Evolutionary conservation across 2,329 filamentous ascomycete genomes (phyloP), one percentile per base, ranked within the genome.

Genomic region (Trichophyton verrucosum): DNA sequence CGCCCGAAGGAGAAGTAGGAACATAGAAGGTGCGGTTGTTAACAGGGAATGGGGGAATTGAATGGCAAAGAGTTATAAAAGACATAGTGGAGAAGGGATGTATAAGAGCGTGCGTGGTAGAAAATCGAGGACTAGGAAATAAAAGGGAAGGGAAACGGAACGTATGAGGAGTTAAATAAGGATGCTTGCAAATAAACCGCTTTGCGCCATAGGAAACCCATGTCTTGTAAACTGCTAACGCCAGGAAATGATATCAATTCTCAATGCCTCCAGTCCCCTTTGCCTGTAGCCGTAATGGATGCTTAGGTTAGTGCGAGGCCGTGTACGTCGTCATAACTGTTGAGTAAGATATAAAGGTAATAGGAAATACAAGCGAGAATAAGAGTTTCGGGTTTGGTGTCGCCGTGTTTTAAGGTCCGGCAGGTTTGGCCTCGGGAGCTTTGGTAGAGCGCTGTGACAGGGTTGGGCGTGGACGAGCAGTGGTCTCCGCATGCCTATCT

Each of bases 401-500:
- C 20, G 6, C 46, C 24, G 24, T 36, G 20, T 30, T 6, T 58
- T 13, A 46, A 30, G 51, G 13, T 13, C 33, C 53, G 3, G 51
- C 27, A 17, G 30, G 13, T 55, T 61, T 56, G 6, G 61, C 22
- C 8, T 61, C 57, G 20, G 60, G 61, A 15, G 61, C 22, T 33
- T 60, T 64, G 24, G 59, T 61, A 6, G 61, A 53, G 24, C 58
- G 60, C 27, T 64, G 61, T 22, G 36, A 24, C 11, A 64, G 38
- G 60, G 64, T 20, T 40, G 47, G 61, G 58, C 63, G 59, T 42
- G 27, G 13, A 36, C 55, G 62, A 63, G 61, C 44, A 9, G 49
- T 62, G 20, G 60, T 13, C 36, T n/a, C 40, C 0, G 30, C 61
- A 58, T 61, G 24, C 64, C 66, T 69, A 53, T 79, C 76, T 64